These are phyloP conservation scores for Peniophora sp. DNA, from an alignment of 1,284 basidiomycete genomes.

Conservation along the genomic window DNA sequence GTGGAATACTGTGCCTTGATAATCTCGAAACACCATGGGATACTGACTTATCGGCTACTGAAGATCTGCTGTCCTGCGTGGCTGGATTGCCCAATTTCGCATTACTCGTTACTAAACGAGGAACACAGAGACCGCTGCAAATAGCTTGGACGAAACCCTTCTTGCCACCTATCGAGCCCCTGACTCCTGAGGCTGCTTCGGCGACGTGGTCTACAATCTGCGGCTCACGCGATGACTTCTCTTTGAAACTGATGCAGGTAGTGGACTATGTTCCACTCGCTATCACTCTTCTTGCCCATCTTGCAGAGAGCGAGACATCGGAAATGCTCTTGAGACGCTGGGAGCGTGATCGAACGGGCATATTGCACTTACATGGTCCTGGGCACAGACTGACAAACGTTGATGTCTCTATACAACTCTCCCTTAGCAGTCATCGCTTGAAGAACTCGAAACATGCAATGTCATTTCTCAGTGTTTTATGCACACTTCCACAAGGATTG, in stretches of 20 bases:
- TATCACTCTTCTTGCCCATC: neutral
- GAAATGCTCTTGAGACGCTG: neutral
- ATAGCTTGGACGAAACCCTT: conserved; percentile 1
- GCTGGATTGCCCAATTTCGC: neutral
- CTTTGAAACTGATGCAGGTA: neutral
- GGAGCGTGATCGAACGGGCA: neutral
- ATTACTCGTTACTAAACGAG: conserved; percentile 1
- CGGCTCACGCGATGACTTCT: neutral
- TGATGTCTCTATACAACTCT: neutral
- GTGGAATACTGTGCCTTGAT: conserved; percentile 19
- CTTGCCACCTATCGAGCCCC: neutral
- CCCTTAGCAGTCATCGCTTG: neutral
- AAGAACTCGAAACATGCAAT: neutral
- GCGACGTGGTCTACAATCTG: neutral
- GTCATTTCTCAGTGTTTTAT: neutral
- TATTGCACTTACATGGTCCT: neutral
- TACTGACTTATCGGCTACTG: neutral
- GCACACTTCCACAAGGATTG: neutral
- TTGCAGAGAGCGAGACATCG: neutral
- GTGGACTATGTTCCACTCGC: conserved; percentile 3
- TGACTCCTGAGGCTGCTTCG: neutral
- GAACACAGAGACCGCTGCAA: neutral
- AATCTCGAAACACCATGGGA: conserved; percentile 27
- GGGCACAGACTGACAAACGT: neutral
- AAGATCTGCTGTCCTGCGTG: neutral